These are phyloP conservation scores for Populus nigra DNA, from an alignment of 345 rosid species.

Conservation along the genomic window DNA sequence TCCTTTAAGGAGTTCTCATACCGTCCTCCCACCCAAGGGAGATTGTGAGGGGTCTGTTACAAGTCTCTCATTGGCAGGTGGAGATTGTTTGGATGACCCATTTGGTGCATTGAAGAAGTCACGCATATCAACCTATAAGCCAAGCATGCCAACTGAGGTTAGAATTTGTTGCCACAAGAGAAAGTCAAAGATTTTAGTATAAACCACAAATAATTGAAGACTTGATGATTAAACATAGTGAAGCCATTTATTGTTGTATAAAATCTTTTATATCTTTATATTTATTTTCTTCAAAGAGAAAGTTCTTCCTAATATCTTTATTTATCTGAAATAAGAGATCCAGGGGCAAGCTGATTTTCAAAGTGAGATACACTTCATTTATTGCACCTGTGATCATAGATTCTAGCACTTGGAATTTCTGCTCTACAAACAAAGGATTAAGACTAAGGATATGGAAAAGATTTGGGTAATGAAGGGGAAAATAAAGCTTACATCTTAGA, in stretches of 20 bases:
- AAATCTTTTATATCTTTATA: neutral
- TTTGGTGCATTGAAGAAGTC: constrained; percentile 84
- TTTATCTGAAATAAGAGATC: neutral
- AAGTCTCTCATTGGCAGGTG: constrained; percentile 51
- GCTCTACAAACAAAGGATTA: neutral
- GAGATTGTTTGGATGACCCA: constrained; percentile 71
- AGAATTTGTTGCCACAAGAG: constrained; percentile 1
- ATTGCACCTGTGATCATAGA: neutral
- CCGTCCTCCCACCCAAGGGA: constrained; percentile 98
- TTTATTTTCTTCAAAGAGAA: neutral
- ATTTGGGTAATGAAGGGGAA: no score
- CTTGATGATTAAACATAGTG: neutral
- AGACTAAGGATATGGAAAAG: no score
- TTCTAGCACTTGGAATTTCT: neutral
- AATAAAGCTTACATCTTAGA: no score
- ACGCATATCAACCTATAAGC: constrained; percentile 82
- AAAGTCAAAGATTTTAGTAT: neutral
- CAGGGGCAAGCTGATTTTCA: neutral
- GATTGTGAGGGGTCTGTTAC: constrained; percentile 69
- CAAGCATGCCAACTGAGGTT: neutral
- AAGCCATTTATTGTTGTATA: neutral
- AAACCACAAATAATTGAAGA: neutral
- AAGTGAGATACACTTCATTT: neutral
- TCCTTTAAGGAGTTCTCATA: constrained; percentile 25
- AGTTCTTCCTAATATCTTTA: neutral